Base-by-base conservation (phyloP, 2,329 filamentous ascomycete genomes). In the Pyrenochaeta sp. region DNA sequence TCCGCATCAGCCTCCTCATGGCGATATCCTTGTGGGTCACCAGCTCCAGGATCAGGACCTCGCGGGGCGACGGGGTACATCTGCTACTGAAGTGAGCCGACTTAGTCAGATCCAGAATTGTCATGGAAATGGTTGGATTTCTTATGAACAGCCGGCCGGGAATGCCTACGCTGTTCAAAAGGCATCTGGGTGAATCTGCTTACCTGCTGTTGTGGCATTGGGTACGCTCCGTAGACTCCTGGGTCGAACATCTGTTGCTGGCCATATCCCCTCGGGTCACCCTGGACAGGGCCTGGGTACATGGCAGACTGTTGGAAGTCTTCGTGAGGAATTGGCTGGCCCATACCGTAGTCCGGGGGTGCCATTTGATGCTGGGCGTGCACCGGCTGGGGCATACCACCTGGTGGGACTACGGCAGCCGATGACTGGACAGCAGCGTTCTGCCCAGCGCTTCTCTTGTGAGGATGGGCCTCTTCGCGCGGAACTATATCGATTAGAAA, bases 401-500 rank as follows among this genome's bases (percentile, higher is more conserved):
- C 63, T 4, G 66, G 57, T 38, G 65, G 61, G 10, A 62, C 62
- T 8, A 65, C 60, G 19, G 60, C 29, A 73, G 77, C 64, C 81
- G 69, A 53, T 41, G 68, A 66, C 43, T 66, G 61, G 9, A 72
- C 64, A 41, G 72, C 59, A 61, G 76, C 49, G 42, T 58, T 68
- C 53, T 65, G 66, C 31, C 60, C 74, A 6, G 51, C 52, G 45
- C 59, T 67, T 39, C 92, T 81, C 77, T 96, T 96, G 27, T 91
- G 90, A 15, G 88, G 85, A 7, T 89, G 82, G 23, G 93, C 91
- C 72, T 99, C 94, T 72, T 99, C 94, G 38, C 94, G 87, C 3
- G 94, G 94, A 5, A 99, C 94, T 51, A 99, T 99, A 68, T 99
- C 94, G 69, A 99, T 99, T 47, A 99, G 80, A 75, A 99, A 99